Conservation (phyloP, 371 early-diverging fungal genomes). For the Mucor velutinosus region DNA sequence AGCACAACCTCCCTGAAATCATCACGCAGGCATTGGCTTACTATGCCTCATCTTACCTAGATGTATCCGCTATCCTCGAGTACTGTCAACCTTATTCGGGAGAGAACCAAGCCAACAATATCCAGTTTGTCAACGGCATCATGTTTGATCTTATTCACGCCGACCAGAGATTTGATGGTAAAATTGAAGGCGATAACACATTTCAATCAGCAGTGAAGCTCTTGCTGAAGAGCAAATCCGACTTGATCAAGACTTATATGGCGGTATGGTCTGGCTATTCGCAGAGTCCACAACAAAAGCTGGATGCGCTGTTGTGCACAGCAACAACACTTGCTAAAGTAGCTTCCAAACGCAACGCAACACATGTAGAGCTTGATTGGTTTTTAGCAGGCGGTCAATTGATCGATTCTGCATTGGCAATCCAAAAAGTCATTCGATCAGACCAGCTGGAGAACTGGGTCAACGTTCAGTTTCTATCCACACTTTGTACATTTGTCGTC, state of each 20-base stretch:
- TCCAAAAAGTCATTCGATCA: slow-evolving; percentile 15
- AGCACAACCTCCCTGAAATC: slow-evolving; percentile 30
- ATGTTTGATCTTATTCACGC: slow-evolving; percentile 34
- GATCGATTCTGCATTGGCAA: slow-evolving; percentile 36
- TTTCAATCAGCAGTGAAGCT: slow-evolving; percentile 33
- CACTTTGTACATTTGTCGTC: slow-evolving; percentile 36
- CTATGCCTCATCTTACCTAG: slow-evolving; percentile 29
- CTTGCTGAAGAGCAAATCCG: slow-evolving; percentile 34
- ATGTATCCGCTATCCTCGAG: slow-evolving; percentile 14
- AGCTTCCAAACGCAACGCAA: slow-evolving; percentile 6
- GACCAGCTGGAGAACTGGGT: slow-evolving; percentile 14
- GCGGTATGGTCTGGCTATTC: slow-evolving; percentile 17
- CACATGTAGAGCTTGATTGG: slow-evolving; percentile 31
- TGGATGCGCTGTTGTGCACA: slow-evolving; percentile 21
- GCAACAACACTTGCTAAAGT: slow-evolving; percentile 16
- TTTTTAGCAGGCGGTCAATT: slow-evolving; percentile 41
- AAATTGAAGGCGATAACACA: slow-evolving; percentile 34
- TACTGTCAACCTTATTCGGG: neutral
- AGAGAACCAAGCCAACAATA: neutral
- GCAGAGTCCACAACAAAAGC: neutral
- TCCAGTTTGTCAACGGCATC: slow-evolving; percentile 8
- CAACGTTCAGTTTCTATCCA: slow-evolving; percentile 30
- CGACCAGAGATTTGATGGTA: slow-evolving; percentile 42
- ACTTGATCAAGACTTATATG: slow-evolving; percentile 36
- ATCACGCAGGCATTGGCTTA: slow-evolving; percentile 44